phyloP scores from a whole-genome alignment of 2,329 filamentous ascomycete genomes.

The Colletotrichum tofieldiae region DNA sequence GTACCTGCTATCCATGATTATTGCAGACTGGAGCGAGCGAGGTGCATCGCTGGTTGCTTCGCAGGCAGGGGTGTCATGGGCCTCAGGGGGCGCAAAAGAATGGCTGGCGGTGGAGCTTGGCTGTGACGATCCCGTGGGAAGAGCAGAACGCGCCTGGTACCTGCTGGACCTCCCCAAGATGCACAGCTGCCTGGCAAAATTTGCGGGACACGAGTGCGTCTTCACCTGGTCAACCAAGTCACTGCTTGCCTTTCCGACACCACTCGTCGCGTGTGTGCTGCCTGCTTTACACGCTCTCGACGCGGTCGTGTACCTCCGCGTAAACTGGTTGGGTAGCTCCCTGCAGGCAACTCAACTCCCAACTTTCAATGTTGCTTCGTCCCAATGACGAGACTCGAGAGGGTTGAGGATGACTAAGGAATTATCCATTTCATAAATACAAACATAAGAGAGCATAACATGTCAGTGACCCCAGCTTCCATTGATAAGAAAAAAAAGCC shows the following conservation, averaged over 20 bases:
- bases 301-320: constrained; percentile 28
- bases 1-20: constrained; percentile 51
- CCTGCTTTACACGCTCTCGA: constrained; percentile 35
- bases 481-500: not conserved
- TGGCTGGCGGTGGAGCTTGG: constrained; percentile 48
- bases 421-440: not conserved
- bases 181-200: constrained; percentile 29
- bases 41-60: constrained; percentile 40
- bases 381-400: not conserved
- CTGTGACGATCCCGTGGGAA: constrained; percentile 23
- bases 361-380: not conserved
- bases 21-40: constrained; percentile 49
- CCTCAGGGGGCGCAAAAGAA: constrained; percentile 43
- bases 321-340: constrained; percentile 23
- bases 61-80: constrained; percentile 36
- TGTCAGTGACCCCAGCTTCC: not conserved
- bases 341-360: not conserved
- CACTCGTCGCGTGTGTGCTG: constrained; percentile 29
- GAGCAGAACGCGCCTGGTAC: constrained; percentile 32
- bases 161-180: not conserved
- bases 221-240: constrained; percentile 34
- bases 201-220: constrained; percentile 25
- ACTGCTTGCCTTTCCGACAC: constrained; percentile 31
- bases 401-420: not conserved
- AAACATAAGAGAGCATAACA: not conserved